These are phyloP conservation scores for Aaosphaeria pasadenensis DNA, from an alignment of 2,329 filamentous ascomycete genomes.

Conservation along the genomic window DNA sequence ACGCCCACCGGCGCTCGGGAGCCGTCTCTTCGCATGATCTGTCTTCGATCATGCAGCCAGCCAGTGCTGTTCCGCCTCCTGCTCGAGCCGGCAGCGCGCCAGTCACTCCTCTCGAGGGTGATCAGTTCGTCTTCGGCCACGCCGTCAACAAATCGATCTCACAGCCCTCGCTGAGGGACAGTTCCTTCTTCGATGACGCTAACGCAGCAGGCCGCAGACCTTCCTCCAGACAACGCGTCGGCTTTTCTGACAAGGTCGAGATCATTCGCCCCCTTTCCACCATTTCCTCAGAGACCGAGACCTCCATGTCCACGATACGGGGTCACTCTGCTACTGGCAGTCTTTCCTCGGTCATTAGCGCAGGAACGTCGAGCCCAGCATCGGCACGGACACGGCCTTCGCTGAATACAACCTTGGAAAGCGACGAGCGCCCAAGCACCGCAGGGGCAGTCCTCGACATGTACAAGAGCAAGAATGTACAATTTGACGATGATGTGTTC, in stretches of 20 bases:
- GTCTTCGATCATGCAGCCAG: constrained; percentile 63
- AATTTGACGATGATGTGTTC: constrained; percentile 20
- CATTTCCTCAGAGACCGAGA: constrained; percentile 80
- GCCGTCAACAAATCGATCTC: constrained; percentile 36
- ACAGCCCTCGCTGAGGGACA: constrained; percentile 36
- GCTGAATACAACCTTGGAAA: constrained; percentile 40
- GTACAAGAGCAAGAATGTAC: constrained; percentile 18
- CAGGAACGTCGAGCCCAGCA: constrained; percentile 49
- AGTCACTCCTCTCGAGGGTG: constrained; percentile 56
- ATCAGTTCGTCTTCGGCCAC: constrained; percentile 32
- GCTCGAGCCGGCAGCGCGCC: constrained; percentile 60
- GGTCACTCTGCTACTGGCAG: constrained; percentile 75
- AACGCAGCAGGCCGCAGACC: constrained; percentile 33
- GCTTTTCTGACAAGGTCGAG: constrained; percentile 80
- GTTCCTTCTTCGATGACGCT: constrained; percentile 22
- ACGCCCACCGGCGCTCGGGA: constrained; percentile 75
- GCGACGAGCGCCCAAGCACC: constrained; percentile 59
- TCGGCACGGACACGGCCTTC: constrained; percentile 40
- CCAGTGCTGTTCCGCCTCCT: constrained; percentile 51
- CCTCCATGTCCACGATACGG: constrained; percentile 66
- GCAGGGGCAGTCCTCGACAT: constrained; percentile 66
- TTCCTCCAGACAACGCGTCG: constrained; percentile 64
- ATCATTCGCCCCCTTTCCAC: constrained; percentile 81
- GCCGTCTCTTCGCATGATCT: constrained; percentile 84
- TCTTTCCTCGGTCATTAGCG: constrained; percentile 72